Conservation (phyloP, 345 rosid species). For the Hibiscus tridactylites region DNA sequence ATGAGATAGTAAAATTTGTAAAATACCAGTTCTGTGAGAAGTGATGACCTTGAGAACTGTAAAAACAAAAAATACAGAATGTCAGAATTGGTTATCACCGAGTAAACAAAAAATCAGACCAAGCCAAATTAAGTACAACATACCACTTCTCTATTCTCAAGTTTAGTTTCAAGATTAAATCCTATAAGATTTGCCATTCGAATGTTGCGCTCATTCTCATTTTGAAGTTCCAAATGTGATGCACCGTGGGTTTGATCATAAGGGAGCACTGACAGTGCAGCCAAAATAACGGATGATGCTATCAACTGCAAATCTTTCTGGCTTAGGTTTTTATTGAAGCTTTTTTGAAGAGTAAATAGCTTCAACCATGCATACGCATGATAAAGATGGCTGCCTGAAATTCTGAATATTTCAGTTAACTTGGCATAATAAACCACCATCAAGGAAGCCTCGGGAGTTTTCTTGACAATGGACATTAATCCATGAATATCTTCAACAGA, state of each 20-base stretch:
- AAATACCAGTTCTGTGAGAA: constrained; percentile 90
- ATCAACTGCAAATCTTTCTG: constrained; percentile 89
- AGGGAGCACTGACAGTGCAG: constrained; percentile 76
- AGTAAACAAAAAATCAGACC: no score
- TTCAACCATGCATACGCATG: constrained; percentile 99
- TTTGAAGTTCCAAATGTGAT: constrained; percentile 34
- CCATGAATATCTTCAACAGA: constrained; percentile 95
- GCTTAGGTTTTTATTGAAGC: constrained; percentile 89
- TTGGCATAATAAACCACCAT: constrained; percentile 95
- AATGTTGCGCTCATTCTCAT: no score
- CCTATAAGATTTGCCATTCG: no score
- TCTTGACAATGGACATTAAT: constrained; percentile 92
- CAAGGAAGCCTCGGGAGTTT: constrained; percentile 86
- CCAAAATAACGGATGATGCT: constrained; percentile 94
- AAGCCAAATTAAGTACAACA: no score
- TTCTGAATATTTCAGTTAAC: constrained; percentile 87
- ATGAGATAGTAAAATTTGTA: background rate
- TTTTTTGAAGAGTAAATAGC: constrained; percentile 89
- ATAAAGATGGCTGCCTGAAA: constrained; percentile 86
- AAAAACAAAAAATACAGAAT: background rate
- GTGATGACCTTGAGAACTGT: constrained; percentile 86
- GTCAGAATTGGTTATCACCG: no score
- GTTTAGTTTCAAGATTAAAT: no score
- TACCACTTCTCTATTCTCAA: no score
- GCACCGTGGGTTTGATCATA: constrained; percentile 57